Evolutionary conservation across 2,329 filamentous ascomycete genomes (phyloP).

Genomic region (Rutstroemia sp.): DNA sequence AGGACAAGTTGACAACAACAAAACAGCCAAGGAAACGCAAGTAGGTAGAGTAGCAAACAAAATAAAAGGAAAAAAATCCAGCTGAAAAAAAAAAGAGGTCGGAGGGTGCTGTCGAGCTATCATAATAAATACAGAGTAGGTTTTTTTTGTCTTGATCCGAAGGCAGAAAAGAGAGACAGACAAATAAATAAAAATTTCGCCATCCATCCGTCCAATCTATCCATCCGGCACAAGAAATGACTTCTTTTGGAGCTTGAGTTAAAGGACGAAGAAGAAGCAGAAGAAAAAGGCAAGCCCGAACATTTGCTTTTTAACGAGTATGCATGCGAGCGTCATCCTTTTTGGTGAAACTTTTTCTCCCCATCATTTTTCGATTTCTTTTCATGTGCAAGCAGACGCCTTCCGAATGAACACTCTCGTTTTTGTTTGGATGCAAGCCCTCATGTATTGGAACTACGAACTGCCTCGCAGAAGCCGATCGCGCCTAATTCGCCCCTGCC

Average conservation of each 20-base stretch:
- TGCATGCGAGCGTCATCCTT: neutral
- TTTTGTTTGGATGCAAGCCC: slow-evolving; percentile 4
- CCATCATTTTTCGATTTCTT: slow-evolving; percentile 3
- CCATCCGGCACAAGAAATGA: neutral
- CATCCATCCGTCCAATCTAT: neutral
- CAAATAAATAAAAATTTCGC: neutral
- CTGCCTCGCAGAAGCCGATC: slow-evolving; percentile 9
- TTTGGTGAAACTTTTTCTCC: neutral
- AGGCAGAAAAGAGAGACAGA: neutral
- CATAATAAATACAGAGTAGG: slow-evolving; percentile 11
- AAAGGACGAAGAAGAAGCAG: neutral
- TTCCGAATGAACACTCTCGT: slow-evolving; percentile 1
- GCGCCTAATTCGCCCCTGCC: neutral
- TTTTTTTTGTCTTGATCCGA: neutral
- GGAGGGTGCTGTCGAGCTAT: neutral
- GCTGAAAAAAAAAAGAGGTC: no score
- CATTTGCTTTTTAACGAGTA: neutral
- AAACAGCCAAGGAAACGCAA: no score
- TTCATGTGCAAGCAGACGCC: slow-evolving; percentile 6
- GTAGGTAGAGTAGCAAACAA: neutral
- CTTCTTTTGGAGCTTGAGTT: neutral
- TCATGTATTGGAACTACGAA: neutral
- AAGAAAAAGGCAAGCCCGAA: neutral
- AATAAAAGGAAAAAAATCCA: neutral
- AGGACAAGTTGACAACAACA: no score